Base-by-base conservation (phyloP, 2,329 filamentous ascomycete genomes). In the Penicillium olsonii region DNA sequence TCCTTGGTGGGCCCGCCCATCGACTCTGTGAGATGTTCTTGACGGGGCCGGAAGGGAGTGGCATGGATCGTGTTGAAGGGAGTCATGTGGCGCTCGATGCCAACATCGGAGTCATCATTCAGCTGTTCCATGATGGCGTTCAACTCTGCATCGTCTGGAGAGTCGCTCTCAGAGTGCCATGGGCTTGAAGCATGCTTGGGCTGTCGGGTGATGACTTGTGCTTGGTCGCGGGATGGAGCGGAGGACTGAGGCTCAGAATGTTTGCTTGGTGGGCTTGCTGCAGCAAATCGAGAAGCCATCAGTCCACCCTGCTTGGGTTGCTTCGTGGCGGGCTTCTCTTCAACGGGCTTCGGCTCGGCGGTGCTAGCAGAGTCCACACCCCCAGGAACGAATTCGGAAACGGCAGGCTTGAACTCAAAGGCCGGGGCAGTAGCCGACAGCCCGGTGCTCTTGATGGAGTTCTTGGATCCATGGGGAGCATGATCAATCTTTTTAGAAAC, bases 61-160 rank as follows among this genome's bases (percentile, higher is more conserved):
- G 47, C 47, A 27, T 45, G 37, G n/a, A 45, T 50, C 4, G 42
- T 39, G 8, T 45, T 60, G 26, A 58, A 58, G 18, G 71, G 68
- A 11, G 72, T 72, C 20, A 60, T 67, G n/a, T 69, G 56, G 62
- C 84, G 85, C 64, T 90, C 88, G 51, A 90, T 82, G 11, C 88
- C 88, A 67, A 87, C 83, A 43, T 87, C 84, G 2, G 87, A 87
- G 57, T 90, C 84, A 40, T 79, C 83, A 50, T 90, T 87, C 61
- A 96, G 81, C 52, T 94, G 87, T 56, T 87, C 84, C 90, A 97
- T 96, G 44, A 96, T 85, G 37, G 87, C 90, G 74, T 96, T 92
- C 62, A 96, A 92, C 65, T 96, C 91, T 59, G 92, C 64, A 29
- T 70, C 68, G 47, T 74, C 61, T n/a, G 61, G 62, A 0, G 71